Base-by-base conservation (phyloP, 2,329 filamentous ascomycete genomes). In the Lanzia echinophila region DNA sequence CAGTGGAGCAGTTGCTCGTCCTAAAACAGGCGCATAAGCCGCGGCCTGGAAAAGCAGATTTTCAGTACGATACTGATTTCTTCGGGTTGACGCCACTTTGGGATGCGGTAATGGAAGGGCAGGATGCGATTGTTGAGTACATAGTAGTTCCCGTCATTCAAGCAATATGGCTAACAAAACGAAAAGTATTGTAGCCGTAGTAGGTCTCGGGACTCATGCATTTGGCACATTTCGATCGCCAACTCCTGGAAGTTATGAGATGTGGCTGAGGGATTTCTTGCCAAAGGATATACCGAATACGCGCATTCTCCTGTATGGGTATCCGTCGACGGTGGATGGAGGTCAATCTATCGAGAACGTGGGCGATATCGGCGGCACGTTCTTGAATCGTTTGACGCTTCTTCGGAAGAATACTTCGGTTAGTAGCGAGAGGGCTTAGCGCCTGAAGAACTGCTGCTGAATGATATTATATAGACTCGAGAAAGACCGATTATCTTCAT, bases 201-300 rank as follows among this genome's bases (percentile, higher is more conserved):
- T 50, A 1, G 51, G 51, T 24, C 46, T 54, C 3, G 51, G 51
- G 13, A 54, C 45, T 5, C 51, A 54, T n/a, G 51, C 51, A 17
- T 49, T 54, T 44, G 51, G 51, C 1, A 50, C 51, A 6, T 54
- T 54, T 13, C 36, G 46, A n/a, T 49, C 45, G 17, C 20, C 31
- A 20, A 43, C 15, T 28, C 31, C 31, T 10, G 50, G 43, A 7
- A 53, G 50, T 11, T 22, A 54, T 43, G 31, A 50, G 11, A 50
- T 54, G 45, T 54, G 51, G 51, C 13, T 54, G 20, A 36, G 51
- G 19, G 51, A 54, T n/a, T 54, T 54, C 20, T 31, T 54, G 8
- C 51, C 51, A 3, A 38, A 54, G 38, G 46, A 54, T 19, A 54
- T 54, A 3, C 38, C 31, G 3, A 36, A 42, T 2, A 31, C n/a